Evolutionary conservation across 306 rosid genomes (phyloP), one percentile per base, ranked within the genome.

Genomic region (Mimosa pudica): DNA sequence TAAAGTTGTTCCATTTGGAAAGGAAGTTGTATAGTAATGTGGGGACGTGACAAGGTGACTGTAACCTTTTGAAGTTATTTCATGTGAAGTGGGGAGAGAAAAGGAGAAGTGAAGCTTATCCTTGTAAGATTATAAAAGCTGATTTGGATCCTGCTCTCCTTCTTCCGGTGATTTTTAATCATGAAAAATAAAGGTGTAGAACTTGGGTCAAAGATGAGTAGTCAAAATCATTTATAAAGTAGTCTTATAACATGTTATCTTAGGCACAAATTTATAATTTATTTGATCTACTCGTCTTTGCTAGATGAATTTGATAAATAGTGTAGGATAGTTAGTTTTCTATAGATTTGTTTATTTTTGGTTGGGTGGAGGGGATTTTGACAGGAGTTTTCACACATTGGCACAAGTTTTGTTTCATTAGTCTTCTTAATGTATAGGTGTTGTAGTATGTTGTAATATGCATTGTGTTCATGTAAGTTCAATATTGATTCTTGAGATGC

Each of bases 361-460:
- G 14, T 60, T 60, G 65, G 65, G 65, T 60, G 35, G 13, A 32
- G 68, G 41, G 68, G n/a, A 62, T 62, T 24, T 77, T 61, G 30
- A 36, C 49, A 1, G 48, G 71, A 6, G 17, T 67, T 17, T 38
- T 67, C 49, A 41, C 49, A 66, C 24, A 44, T 17, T 38, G 7
- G 68, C 10, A 14, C 6, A 36, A 38, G 3, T 38, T 7, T 38
- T 38, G 30, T 65, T 36, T 5, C 16, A 20, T 10, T 24, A 60
- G 36, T 24, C 66, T 20, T 60, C 65, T 60, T 20, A 20, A 3
- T 33, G 46, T 4, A 3, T 16, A 38, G 12, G 11, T 38, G 30
- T 2, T 41, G 18, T 14, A 16, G 42, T 8, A 38, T 16, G 6
- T 65, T 65, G 14, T 66, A 38, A 6, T 66, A n/a, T 41, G 71